These are phyloP conservation scores for Acephala macrosclerotiorum DNA, from an alignment of 2,329 filamentous ascomycete species.

Conservation along the genomic window DNA sequence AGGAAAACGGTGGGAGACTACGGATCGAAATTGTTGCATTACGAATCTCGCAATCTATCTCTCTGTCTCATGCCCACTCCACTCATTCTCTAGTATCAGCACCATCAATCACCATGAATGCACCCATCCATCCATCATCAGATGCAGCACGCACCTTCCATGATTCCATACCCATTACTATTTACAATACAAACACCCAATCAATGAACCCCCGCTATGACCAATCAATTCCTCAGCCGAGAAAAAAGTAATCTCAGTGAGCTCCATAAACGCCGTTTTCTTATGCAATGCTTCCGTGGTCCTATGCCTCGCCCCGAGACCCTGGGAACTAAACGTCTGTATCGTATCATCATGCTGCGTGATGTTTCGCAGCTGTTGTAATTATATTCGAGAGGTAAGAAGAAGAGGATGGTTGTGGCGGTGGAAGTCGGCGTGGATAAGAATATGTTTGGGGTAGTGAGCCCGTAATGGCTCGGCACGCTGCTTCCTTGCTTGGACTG, in stretches of 20 bases:
- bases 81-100: background rate
- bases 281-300: conserved; percentile 13
- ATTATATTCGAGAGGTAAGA: conserved; percentile 15
- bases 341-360: conserved; percentile 30
- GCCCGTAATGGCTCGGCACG: background rate
- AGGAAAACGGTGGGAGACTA: too few species aligned
- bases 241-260: background rate
- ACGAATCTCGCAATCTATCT: conserved; percentile 12
- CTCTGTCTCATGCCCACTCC: background rate
- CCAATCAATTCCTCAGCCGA: background rate
- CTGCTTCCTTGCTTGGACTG: background rate
- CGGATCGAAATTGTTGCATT: background rate
- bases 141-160: background rate
- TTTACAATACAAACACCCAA: conserved; percentile 4
- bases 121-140: background rate
- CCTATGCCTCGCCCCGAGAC: conserved; percentile 2
- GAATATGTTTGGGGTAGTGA: background rate
- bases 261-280: conserved; percentile 10
- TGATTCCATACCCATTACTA: background rate
- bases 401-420: background rate
- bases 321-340: conserved; percentile 9
- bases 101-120: background rate
- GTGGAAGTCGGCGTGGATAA: background rate
- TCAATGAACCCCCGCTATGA: conserved; percentile 13
- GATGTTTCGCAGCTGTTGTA: conserved; percentile 16